Base-by-base conservation (phyloP, 2,329 filamentous ascomycete species). In the Cladorrhinum sp. region DNA sequence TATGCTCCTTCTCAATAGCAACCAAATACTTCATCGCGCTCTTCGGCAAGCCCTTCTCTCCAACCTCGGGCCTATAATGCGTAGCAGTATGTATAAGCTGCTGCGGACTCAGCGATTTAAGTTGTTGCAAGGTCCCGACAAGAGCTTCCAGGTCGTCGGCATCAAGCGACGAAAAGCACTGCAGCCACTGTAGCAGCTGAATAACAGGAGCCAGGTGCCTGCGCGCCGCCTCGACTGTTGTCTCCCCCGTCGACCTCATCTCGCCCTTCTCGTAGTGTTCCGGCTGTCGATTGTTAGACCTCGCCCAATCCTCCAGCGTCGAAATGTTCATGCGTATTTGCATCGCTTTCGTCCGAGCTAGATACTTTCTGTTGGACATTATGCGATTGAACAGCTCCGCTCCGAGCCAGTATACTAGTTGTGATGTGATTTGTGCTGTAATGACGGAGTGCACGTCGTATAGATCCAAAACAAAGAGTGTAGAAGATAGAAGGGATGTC, bases 241-340 rank as follows among this genome's bases (percentile, higher is more conserved):
- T 90, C 72, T 98, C 95, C 2, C 94, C 94, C 1, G 88, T 91
- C 6, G 90, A 87, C 18, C 84, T 89, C 75, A 91, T 93, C 57
- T 94, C 93, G 18, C 94, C 94, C 68, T 92, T 89, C 74, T 99
- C 94, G 73, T 92, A 98, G 75, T 98, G 94, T 72, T 98, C 95
- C 1, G 95, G 92, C 67, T 96, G 89, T 26, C 95, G 86, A 73
- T 96, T 98, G 75, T 99, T 99, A 16, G 86, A 83, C 28, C 94
- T 85, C 1, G 95, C 94, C 95, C 95, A 99, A 71, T 99, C 95
- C 74, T 99, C 95, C 20, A 99, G 79, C 7, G 88, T 89, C 0
- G 95, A 98, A 6, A 99, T 87, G 73, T 99, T 99, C 93, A 99
- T 98, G 67, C 95, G 91, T 68, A 99, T 98, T 74, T 99, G 95